These are phyloP conservation scores for Ilex paraguariensis DNA, from an alignment of 305 asterid species.

Conservation along the genomic window DNA sequence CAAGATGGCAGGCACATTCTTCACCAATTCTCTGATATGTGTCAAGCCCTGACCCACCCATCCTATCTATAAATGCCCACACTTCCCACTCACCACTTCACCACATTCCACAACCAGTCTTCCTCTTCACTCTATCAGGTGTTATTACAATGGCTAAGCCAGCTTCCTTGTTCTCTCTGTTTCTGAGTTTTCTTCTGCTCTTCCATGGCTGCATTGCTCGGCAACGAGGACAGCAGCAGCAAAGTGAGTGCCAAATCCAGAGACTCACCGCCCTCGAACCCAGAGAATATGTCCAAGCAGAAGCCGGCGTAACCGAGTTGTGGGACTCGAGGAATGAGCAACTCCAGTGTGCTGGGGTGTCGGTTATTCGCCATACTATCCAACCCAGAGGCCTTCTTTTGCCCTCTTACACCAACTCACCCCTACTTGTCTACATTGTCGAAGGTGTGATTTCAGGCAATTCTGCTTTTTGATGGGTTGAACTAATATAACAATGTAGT, in stretches of 20 bases:
- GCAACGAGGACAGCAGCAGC: conserved; percentile 17
- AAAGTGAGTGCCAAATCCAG: conserved; percentile 37
- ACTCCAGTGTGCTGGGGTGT: conserved; percentile 61
- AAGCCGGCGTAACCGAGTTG: conserved; percentile 54
- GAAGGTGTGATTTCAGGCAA: conserved; percentile 27
- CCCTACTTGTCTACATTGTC: conserved; percentile 37
- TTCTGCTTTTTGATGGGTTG: neutral
- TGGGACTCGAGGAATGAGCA: conserved; percentile 46
- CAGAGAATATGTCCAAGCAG: conserved; percentile 28
- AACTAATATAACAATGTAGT: too few relatives aligned
- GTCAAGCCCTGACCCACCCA: too few relatives aligned
- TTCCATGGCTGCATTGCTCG: conserved; percentile 25
- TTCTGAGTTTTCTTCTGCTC: too few relatives aligned
- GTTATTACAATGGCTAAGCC: too few relatives aligned
- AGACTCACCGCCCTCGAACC: conserved; percentile 50
- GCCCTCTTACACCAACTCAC: conserved; percentile 51
- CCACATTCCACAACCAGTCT: too few relatives aligned
- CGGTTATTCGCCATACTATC: conserved; percentile 42
- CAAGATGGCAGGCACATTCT: too few relatives aligned
- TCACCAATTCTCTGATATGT: too few relatives aligned
- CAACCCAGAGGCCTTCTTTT: conserved; percentile 34
- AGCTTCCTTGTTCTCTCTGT: too few relatives aligned
- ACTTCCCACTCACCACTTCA: too few relatives aligned
- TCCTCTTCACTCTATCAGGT: too few relatives aligned
- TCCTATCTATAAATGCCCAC: too few relatives aligned